Percentiles rank a stretch among this genome's conserved stretches.
Evolutionary conservation across 768 basidiomycete genomes (phyloP).

Genomic region (Suillus discolor): DNA sequence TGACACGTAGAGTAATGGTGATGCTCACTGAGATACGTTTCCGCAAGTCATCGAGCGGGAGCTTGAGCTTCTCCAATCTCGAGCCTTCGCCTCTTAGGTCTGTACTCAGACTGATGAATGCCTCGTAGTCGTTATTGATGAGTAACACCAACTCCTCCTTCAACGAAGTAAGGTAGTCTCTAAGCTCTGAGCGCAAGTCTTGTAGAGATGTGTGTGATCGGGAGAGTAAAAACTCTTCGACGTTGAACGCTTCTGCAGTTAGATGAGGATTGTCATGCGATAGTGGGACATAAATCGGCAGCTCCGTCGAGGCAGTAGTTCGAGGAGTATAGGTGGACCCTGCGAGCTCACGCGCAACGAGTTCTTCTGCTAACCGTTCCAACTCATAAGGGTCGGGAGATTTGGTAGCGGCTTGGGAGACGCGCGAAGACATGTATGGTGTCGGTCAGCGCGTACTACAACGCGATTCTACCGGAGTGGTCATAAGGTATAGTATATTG

Average conservation of each 20-base stretch:
- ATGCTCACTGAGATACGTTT: constrained; percentile 66
- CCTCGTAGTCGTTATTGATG: constrained; percentile 98
- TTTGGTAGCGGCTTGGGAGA: not conserved
- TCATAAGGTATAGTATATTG: constrained; percentile 4
- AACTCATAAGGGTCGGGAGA: constrained; percentile 62
- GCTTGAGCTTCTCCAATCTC: constrained; percentile 65
- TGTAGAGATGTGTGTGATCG: constrained; percentile 83
- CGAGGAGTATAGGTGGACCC: constrained; percentile 10
- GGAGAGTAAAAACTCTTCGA: constrained; percentile 87
- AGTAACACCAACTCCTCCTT: constrained; percentile 94
- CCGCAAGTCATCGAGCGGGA: constrained; percentile 66
- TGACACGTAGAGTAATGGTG: constrained; percentile 17
- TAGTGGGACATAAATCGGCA: constrained; percentile 71
- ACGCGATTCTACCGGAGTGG: not conserved
- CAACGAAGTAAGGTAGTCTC: constrained; percentile 79
- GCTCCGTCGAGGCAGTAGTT: constrained; percentile 33
- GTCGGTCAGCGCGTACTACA: constrained; percentile 3
- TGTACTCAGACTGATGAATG: constrained; percentile 94
- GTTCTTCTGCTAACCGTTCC: constrained; percentile 73
- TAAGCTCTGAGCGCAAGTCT: constrained; percentile 84
- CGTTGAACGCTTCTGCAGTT: constrained; percentile 67
- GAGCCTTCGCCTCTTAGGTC: constrained; percentile 86
- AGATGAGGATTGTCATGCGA: constrained; percentile 81
- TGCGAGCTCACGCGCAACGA: constrained; percentile 54
- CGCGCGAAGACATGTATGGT: constrained; percentile 8